Evolutionary conservation across 116 monocot species (phyloP).

Genomic region (Iris pallida): DNA sequence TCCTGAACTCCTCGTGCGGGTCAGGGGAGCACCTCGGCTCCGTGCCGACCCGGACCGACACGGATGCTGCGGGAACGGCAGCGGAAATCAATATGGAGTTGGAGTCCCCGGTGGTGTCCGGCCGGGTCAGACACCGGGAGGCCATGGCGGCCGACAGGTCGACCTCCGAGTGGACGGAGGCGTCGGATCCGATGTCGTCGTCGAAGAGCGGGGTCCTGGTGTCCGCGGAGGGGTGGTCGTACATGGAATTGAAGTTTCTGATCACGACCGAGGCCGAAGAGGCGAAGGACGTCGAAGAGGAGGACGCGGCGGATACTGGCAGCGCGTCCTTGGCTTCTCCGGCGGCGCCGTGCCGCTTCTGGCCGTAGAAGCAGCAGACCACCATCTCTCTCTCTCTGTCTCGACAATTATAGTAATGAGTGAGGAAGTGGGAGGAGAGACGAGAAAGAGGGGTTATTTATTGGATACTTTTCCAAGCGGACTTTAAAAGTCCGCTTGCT

Average conservation of each 20-base stretch:
- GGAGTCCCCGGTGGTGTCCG: conserved; percentile 48
- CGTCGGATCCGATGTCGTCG: not conserved
- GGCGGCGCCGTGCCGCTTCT: conserved; percentile 15
- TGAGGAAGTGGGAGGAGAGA: too few relatives aligned
- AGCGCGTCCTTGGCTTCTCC: not conserved
- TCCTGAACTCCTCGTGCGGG: conserved; percentile 60
- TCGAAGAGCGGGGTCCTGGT: not conserved
- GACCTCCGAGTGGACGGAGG: conserved; percentile 16
- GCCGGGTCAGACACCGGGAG: conserved; percentile 35
- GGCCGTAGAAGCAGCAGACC: conserved; percentile 34
- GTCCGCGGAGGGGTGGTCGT: conserved; percentile 17
- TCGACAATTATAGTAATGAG: too few relatives aligned
- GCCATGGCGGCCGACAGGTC: conserved; percentile 50
- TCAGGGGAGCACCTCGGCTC: conserved; percentile 70
- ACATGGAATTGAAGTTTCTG: conserved; percentile 33
- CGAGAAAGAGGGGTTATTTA: too few relatives aligned
- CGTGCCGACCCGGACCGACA: conserved; percentile 26
- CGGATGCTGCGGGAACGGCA: conserved; percentile 6
- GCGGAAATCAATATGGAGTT: conserved; percentile 63
- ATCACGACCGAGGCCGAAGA: conserved; percentile 7
- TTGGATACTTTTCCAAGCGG: too few relatives aligned
- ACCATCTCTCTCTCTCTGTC: not conserved
- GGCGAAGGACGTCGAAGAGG: conserved; percentile 5
- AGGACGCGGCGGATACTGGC: conserved; percentile 1
- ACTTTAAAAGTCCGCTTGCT: too few relatives aligned